These are phyloP conservation scores for Meredithiella fracta DNA, from an alignment of 2,329 filamentous ascomycete genomes.

Conservation along the genomic window DNA sequence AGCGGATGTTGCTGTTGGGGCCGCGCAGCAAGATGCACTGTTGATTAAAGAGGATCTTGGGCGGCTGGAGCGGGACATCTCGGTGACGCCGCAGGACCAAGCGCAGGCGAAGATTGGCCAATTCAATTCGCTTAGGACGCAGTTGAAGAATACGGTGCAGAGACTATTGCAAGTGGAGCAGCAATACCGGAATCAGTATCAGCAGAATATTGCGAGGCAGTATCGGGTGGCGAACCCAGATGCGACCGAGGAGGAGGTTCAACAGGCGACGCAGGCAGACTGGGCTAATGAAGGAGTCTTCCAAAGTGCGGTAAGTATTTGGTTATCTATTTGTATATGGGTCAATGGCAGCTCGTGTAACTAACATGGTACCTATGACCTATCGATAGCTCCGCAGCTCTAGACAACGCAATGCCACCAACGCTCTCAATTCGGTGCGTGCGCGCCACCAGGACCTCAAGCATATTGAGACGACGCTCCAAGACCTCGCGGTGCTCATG, in stretches of 20 bases:
- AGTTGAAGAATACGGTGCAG: constrained; percentile 55
- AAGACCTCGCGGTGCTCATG: constrained; percentile 54
- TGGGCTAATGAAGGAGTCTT: constrained; percentile 70
- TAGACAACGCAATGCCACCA: constrained; percentile 8
- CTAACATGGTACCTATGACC: neutral
- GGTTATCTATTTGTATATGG: too few relatives aligned
- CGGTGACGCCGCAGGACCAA: constrained; percentile 15
- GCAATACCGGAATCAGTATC: constrained; percentile 52
- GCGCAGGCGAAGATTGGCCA: constrained; percentile 58
- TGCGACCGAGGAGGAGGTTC: constrained; percentile 56
- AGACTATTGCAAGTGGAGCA: constrained; percentile 57
- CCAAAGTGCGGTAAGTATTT: constrained; percentile 59
- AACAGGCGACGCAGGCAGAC: constrained; percentile 50
- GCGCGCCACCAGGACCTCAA: constrained; percentile 72
- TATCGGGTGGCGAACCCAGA: constrained; percentile 70
- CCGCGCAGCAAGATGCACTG: constrained; percentile 58
- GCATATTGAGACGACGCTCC: constrained; percentile 60
- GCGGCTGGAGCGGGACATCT: constrained; percentile 51
- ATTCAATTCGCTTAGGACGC: constrained; percentile 50
- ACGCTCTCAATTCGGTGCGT: constrained; percentile 58
- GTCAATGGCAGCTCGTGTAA: too few relatives aligned
- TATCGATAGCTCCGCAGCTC: constrained; percentile 8
- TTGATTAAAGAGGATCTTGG: constrained; percentile 67
- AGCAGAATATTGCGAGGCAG: constrained; percentile 64
- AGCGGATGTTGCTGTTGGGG: constrained; percentile 49